Percentiles rank a stretch among this genome's conserved stretches.
Conservation (phyloP, 73 alveolate species). For the Paramecium biaurelia region DNA sequence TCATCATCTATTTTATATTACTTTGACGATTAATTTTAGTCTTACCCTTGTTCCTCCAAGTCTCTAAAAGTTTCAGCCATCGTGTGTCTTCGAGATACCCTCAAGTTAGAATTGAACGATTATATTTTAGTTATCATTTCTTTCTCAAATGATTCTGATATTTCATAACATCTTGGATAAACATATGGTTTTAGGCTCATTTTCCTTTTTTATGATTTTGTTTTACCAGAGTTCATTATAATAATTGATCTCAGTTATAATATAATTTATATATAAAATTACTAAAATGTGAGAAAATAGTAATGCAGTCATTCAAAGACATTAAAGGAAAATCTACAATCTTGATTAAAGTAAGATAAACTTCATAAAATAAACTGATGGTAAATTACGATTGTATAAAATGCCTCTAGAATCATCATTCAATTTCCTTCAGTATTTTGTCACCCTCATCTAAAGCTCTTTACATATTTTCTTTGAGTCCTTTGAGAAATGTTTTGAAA, state of each 20-base stretch:
- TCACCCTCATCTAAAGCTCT: neutral
- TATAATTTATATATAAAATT: neutral
- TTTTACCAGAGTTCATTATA: neutral
- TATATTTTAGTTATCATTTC: neutral
- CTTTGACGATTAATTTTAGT: neutral
- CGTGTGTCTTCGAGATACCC: neutral
- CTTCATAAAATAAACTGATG: neutral
- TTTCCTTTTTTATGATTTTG: neutral
- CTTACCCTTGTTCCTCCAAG: neutral
- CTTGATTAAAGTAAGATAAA: neutral
- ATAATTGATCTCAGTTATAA: neutral
- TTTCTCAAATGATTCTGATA: constrained; percentile 7
- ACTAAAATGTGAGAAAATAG: neutral
- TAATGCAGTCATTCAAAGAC: neutral
- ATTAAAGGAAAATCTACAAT: neutral
- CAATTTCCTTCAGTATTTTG: neutral
- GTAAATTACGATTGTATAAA: neutral
- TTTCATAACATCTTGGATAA: constrained; percentile 7
- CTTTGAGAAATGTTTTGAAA: neutral
- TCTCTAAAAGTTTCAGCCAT: neutral
- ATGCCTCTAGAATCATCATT: neutral
- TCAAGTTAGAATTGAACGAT: neutral
- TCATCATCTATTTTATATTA: neutral
- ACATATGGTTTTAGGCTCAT: neutral
- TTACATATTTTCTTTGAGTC: neutral